These are phyloP conservation scores for Penicillium sumatraense DNA, from an alignment of 2,329 filamentous ascomycete species.

Conservation along the genomic window DNA sequence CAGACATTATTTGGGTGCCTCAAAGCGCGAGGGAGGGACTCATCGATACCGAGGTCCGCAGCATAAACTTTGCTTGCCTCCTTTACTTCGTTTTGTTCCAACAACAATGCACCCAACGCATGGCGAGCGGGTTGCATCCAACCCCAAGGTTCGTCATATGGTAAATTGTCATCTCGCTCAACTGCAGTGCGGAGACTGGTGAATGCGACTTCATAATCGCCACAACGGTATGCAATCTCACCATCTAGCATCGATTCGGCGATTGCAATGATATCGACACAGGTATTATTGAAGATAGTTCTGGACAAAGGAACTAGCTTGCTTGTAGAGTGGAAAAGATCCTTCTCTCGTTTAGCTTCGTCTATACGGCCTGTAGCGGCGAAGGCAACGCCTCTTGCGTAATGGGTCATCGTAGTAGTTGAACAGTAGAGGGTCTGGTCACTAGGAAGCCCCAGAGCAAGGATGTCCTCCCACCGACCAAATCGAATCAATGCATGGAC, in stretches of 20 bases:
- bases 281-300: slow-evolving; percentile 72
- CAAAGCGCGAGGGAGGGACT: slow-evolving; percentile 65
- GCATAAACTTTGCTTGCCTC: slow-evolving; percentile 63
- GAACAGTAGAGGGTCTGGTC: slow-evolving; percentile 68
- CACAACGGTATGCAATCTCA: slow-evolving; percentile 71
- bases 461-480: slow-evolving; percentile 71
- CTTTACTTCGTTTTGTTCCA: slow-evolving; percentile 65
- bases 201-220: slow-evolving; percentile 64
- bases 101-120: slow-evolving; percentile 69
- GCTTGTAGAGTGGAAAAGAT: slow-evolving; percentile 57
- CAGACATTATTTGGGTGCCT: slow-evolving; percentile 76
- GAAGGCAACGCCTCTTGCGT: slow-evolving; percentile 69
- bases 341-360: slow-evolving; percentile 58
- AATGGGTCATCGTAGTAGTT: slow-evolving; percentile 70
- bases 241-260: slow-evolving; percentile 70
- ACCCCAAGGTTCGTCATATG: slow-evolving; percentile 76
- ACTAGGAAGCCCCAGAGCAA: slow-evolving; percentile 60
- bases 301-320: slow-evolving; percentile 61
- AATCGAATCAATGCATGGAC: slow-evolving; percentile 75
- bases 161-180: slow-evolving; percentile 64
- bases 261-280: slow-evolving; percentile 66
- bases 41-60: slow-evolving; percentile 65
- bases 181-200: slow-evolving; percentile 62
- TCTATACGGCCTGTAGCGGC: slow-evolving; percentile 62
- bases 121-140: slow-evolving; percentile 79